These are phyloP conservation scores for Nepenthes alata DNA, from an alignment of 179 eudicot genomes.

Conservation along the genomic window DNA sequence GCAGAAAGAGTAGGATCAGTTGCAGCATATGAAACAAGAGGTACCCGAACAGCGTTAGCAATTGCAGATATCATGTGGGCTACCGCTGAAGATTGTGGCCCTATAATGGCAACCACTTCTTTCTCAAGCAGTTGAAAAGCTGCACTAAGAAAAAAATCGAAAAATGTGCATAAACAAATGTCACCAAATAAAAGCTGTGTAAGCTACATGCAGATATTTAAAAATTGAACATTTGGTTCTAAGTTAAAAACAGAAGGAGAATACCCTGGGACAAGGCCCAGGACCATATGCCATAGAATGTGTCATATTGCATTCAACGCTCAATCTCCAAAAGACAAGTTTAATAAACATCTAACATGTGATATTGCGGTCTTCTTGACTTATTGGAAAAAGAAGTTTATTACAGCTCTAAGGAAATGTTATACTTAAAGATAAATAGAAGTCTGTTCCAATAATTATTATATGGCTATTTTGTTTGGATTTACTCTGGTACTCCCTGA, in stretches of 20 bases:
- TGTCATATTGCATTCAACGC: too few species aligned
- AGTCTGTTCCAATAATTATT: background rate
- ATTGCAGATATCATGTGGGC: constrained; percentile 40
- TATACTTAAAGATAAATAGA: background rate
- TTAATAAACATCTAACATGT: too few species aligned
- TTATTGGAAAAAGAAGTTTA: background rate
- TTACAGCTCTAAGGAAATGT: background rate
- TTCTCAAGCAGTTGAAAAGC: constrained; percentile 41
- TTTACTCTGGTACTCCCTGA: too few species aligned
- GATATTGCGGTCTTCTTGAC: too few species aligned
- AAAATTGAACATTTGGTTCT: background rate
- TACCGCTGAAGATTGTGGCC: constrained; percentile 43
- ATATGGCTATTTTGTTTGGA: too few species aligned
- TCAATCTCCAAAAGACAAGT: too few species aligned
- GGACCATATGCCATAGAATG: background rate
- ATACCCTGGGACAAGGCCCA: background rate
- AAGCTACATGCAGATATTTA: too few species aligned
- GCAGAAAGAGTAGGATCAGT: constrained; percentile 45
- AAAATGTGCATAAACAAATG: too few species aligned
- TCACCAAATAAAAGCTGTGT: background rate
- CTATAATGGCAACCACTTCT: constrained; percentile 32
- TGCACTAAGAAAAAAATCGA: constrained; percentile 4
- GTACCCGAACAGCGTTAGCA: constrained; percentile 41
- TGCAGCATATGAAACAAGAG: constrained; percentile 34
- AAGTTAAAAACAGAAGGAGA: background rate